Evolutionary conservation across 2,329 filamentous ascomycete genomes (phyloP).

Genomic region (Macrophomina tecta): DNA sequence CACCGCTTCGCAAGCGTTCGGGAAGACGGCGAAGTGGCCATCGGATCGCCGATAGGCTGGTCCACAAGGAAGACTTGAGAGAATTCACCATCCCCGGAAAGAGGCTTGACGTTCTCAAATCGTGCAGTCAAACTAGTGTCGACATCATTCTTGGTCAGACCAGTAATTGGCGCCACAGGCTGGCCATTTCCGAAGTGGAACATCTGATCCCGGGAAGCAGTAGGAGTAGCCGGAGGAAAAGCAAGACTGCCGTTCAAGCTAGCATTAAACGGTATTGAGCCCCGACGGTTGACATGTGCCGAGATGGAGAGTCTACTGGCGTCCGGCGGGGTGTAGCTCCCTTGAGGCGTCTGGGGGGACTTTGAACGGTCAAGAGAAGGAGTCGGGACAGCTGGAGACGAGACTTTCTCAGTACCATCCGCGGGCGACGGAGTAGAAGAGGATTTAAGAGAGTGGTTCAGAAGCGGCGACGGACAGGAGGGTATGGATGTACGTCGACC

Average conservation of each 20-base stretch:
- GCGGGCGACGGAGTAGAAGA: slow-evolving; percentile 26
- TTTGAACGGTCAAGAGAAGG: slow-evolving; percentile 61
- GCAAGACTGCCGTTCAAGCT: slow-evolving; percentile 51
- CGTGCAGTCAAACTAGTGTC: slow-evolving; percentile 75
- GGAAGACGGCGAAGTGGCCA: slow-evolving; percentile 35
- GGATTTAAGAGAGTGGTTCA: slow-evolving; percentile 28
- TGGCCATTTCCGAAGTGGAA: slow-evolving; percentile 63
- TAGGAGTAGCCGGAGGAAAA: slow-evolving; percentile 82
- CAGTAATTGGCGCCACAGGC: slow-evolving; percentile 67
- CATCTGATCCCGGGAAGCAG: slow-evolving; percentile 66
- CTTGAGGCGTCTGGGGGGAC: slow-evolving; percentile 80
- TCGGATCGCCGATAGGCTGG: slow-evolving; percentile 48
- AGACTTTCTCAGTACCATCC: slow-evolving; percentile 56
- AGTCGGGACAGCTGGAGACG: slow-evolving; percentile 62
- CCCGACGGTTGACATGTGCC: slow-evolving; percentile 50
- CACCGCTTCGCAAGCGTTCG: slow-evolving; percentile 62
- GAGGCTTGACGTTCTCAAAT: slow-evolving; percentile 80
- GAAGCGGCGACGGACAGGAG: slow-evolving; percentile 15
- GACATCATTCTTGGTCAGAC: slow-evolving; percentile 72
- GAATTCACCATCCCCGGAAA: slow-evolving; percentile 84
- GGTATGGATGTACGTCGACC: slow-evolving; percentile 14
- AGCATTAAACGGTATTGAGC: slow-evolving; percentile 45
- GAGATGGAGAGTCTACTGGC: slow-evolving; percentile 85
- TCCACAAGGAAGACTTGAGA: slow-evolving; percentile 88
- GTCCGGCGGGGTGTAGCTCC: slow-evolving; percentile 76